Percentiles rank a stretch among this genome's conserved stretches.
These are phyloP conservation scores for Macadamia tetraphylla DNA, from an alignment of 164 flowering plant species.

Conservation along the genomic window DNA sequence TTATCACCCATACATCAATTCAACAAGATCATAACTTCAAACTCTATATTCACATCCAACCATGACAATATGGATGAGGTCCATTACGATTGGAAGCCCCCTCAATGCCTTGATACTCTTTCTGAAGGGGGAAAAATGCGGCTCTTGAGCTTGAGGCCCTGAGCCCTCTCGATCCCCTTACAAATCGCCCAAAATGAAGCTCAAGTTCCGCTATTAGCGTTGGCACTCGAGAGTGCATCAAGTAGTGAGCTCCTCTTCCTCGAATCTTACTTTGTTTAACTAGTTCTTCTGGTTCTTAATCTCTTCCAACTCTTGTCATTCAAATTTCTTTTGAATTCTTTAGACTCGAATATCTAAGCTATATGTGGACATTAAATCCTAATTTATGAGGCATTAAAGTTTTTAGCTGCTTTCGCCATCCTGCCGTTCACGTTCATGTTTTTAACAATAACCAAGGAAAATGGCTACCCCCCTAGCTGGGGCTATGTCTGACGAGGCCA, in stretches of 20 bases:
- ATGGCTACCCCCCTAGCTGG: too few relatives aligned
- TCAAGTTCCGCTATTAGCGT: conserved; percentile 4
- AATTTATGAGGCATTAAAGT: conserved; percentile 17
- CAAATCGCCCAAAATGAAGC: background rate
- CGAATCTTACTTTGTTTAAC: background rate
- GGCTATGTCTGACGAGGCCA: too few relatives aligned
- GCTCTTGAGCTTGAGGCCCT: background rate
- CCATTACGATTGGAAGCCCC: too few relatives aligned
- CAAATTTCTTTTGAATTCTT: background rate
- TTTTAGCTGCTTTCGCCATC: background rate
- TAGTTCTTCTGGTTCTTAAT: background rate
- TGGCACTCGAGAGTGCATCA: too few relatives aligned
- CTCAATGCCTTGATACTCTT: background rate
- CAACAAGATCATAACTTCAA: too few relatives aligned
- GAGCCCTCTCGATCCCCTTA: background rate
- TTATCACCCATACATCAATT: too few relatives aligned
- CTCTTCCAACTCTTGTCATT: background rate
- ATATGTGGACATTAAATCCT: background rate
- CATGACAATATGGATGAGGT: too few relatives aligned
- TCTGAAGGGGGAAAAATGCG: conserved; percentile 3
- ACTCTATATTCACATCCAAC: too few relatives aligned
- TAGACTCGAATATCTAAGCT: conserved; percentile 6
- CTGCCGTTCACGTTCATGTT: too few relatives aligned
- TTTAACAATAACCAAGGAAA: too few relatives aligned
- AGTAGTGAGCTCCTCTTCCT: too few relatives aligned